Evolutionary conservation across 1,284 basidiomycete species (phyloP), one percentile per base, ranked within the genome.

Genomic region (Leccinum solheimii): DNA sequence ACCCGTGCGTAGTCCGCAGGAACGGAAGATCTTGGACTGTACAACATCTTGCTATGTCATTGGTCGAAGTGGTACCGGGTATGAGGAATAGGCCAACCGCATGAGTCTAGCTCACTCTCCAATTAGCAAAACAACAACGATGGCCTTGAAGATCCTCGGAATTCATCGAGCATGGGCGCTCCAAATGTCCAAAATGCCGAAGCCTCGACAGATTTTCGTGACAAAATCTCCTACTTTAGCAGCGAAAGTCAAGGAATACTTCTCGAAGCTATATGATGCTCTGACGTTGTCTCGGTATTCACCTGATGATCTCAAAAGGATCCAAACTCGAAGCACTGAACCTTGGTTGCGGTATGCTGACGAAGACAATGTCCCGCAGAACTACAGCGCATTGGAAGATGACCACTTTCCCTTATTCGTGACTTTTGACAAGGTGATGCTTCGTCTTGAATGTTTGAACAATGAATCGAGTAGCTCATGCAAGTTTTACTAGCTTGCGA

Each of bases 61-160:
- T 2, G 89, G 88, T 0, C 77, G 89, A 45, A 90, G 88, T 66
- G 89, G 89, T 3, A 91, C 88, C 0, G 87, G 88, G 87, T 88
- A 70, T 19, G 76, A 58, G 16, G 27, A 19, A 11, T 43, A 11
- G 40, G 10, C 27, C n/a, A 63, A 3, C 40, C 1, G 1, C 52
- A 13, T 23, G 4, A 8, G 16, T 21, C 36, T 38, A 51, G 8
- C 53, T 45, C 10, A 45, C n/a, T 10, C n/a, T 52, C 26, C 3
- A 1, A 13, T 27, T 56, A 89, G 87, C 5, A 91, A 91, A 81
- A 91, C 88, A 0, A 90, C 88, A 0, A 88, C 87, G 0, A 87
- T 90, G 82, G 73, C 89, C 0, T 87, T 86, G 77, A 89, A 88
- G 74, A 90, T 90, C 81, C 76, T 90, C 4, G 81, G 83, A 6